Evolutionary conservation across 768 basidiomycete species (phyloP), one percentile per base, ranked within the genome.

Genomic region (Naganishia vaughanmartiniae): DNA sequence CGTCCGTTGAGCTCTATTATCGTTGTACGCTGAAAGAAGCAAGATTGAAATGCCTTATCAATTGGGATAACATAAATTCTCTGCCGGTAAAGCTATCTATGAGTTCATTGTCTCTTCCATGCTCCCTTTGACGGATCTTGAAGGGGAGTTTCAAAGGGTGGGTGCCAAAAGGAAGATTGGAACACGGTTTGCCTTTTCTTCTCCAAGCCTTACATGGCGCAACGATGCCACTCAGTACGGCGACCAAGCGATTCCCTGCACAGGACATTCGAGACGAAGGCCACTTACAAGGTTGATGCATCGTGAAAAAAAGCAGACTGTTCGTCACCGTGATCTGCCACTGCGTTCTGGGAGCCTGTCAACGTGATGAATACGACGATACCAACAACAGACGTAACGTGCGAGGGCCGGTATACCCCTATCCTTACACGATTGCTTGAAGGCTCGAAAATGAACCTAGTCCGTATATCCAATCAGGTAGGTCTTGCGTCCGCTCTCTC

Each of bases 11-110:
- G 2, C 42, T 9, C 42, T 42, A 36, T 26, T 30, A 45, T 14
- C 39, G 60, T 63, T 63, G 60, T 63, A 63, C 60, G 60, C 60
- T 63, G 57, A 58, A 58, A 58, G 17, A 36, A 36, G 34, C 34
- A 58, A 24, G 17, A 58, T 36, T 34, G 34, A 24, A 36, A 34
- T 58, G 57, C 39, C 42, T 14, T 33, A 58, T 36, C 33, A 39
- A 33, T 34, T 21, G 57, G 10, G 33, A 58, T 51, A 12, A 51
- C 12, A 7, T 51, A 51, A 21, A 51, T 24, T 24, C 19, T 4
- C n/a, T 4, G 48, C 15, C 15, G 10, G n/a, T n/a, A n/a, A n/a
- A n/a, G n/a, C 54, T 28, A 15, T 19, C 24, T 26, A 55, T 24
- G 28, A 12, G 54, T n/a, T 55, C n/a, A n/a, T n/a, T n/a, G n/a